Evolutionary conservation across 306 rosid genomes (phyloP), one percentile per base, ranked within the genome.

Genomic region (Notholithocarpus densiflorus): DNA sequence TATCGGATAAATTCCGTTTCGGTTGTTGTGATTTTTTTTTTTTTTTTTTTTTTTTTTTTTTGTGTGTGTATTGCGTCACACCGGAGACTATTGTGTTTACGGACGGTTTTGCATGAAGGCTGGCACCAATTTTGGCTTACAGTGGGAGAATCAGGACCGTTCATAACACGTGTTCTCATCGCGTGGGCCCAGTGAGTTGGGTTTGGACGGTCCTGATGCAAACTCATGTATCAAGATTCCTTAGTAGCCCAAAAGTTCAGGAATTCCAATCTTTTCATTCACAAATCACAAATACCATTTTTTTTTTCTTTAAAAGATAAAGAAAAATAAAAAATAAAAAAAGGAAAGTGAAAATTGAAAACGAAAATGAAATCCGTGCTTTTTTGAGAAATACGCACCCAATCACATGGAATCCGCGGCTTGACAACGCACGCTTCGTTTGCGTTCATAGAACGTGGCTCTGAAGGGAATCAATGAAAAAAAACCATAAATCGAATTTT

Each of bases 401-500:
- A 32, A 57, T 86, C 81, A 82, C 89, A 70, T 56, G 89, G 76
- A 72, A 80, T 82, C 78, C 61, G 76, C 78, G 76, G 77, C 68
- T 81, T 82, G 82, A 81, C 86, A 82, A 66, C 85, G 83, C 86
- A 82, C 55, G 77, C 19, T 27, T 69, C 84, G 60, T 75, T 62
- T 27, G 69, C 84, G 68, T 75, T 62, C 57, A 31, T 11, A 21
- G 81, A 82, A 82, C 76, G 85, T 82, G 86, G 86, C 82, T 55
- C 82, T 55, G 79, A 55, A 9, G 29, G 12, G 48, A 56, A 40
- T 15, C 8, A 4, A 40, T 2, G 0, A 40, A 40, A 40, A 40
- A 40, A 0, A 40, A 17, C 8, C 9, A 53, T 14, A 23, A 23
- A 40, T 8, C 0, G 5, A 2, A 6, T 3, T 54, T 73, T 80